Evolutionary conservation across 148 eudicot genomes (phyloP), one percentile per base, ranked within the genome.

Genomic region (Pouteria glomerata): DNA sequence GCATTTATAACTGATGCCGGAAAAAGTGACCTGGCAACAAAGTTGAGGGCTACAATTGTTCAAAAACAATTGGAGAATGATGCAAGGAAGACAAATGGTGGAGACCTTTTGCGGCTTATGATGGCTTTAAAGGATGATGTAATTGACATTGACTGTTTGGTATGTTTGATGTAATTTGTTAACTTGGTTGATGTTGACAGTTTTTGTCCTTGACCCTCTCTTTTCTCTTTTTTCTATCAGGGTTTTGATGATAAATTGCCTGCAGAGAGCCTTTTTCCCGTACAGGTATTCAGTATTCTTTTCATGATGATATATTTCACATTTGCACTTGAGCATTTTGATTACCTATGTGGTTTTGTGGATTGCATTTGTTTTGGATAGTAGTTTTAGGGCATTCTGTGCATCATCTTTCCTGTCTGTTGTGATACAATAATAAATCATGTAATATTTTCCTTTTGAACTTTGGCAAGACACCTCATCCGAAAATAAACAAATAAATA

Each of bases 181-280:
- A 23, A 65, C 47, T 31, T 21, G 73, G 53, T 61, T 75, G 61
- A 51, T 67, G 26, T 26, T 19, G 45, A 73, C n/a, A n/a, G n/a
- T 45, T 4, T 14, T 3, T 35, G 10, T 42, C 58, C 34, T 50
- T 41, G n/a, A n/a, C n/a, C 72, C n/a, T n/a, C 15, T 45, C 18
- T 8, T n/a, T 34, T 41, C n/a, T 7, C 29, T 48, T 37, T 27
- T 56, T 56, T 55, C 69, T 69, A 14, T 51, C 84, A 91, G 98
- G 97, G 86, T 56, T 95, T 91, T 82, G 96, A 86, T 78, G 97
- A 87, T 75, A 91, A 86, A 74, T 69, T 95, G 80, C 97, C 93
- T 55, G 88, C 89, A 73, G 97, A 93, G 75, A 90, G 83, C 82
- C 88, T 88, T 60, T 89, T 84, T 73, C 97, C 96, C 70, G 86